Evolutionary conservation across 768 basidiomycete species (phyloP).

Genomic region (Leccinum disarticulatum): DNA sequence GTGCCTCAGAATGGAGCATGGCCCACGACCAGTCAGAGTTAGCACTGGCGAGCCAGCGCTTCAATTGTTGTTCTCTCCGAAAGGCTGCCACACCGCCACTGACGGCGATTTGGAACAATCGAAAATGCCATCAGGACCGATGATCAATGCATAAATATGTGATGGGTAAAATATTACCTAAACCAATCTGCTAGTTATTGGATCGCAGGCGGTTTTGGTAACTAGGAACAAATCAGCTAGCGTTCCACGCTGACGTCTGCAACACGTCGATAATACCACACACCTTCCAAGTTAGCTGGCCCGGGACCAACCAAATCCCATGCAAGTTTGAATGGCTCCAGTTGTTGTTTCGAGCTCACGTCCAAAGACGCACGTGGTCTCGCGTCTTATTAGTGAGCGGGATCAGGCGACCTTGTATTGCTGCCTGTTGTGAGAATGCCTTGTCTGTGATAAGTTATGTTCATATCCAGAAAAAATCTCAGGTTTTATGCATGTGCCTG

Average conservation of each 20-base stretch:
- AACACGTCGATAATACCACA: not conserved
- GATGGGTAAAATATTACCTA: not conserved
- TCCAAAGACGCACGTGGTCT: not conserved
- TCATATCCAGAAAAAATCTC: conserved; percentile 3
- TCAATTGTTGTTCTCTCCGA: conserved; percentile 2
- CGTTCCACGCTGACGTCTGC: not conserved
- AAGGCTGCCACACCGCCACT: conserved; percentile 9
- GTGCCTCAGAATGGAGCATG: conserved; percentile 1
- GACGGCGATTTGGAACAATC: conserved; percentile 7
- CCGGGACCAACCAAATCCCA: not conserved
- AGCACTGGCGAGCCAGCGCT: not conserved
- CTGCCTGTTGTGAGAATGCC: conserved; percentile 9
- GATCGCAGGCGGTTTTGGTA: conserved; percentile 5
- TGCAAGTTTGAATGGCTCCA: not conserved
- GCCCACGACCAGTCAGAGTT: not conserved
- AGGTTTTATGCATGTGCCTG: conserved; percentile 3
- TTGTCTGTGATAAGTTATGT: not conserved
- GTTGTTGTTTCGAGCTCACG: not conserved
- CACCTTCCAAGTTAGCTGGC: not conserved
- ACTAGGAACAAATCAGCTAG: not conserved
- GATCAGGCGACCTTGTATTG: conserved; percentile 4
- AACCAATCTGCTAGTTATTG: conserved; percentile 2
- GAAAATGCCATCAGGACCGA: conserved; percentile 8
- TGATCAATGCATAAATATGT: conserved; percentile 5
- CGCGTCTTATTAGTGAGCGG: not conserved